A percentile compares a stretch with the other conserved stretches of the same genome.
Evolutionary conservation across 768 basidiomycete species (phyloP).

Genomic region (Lentinula boryana): DNA sequence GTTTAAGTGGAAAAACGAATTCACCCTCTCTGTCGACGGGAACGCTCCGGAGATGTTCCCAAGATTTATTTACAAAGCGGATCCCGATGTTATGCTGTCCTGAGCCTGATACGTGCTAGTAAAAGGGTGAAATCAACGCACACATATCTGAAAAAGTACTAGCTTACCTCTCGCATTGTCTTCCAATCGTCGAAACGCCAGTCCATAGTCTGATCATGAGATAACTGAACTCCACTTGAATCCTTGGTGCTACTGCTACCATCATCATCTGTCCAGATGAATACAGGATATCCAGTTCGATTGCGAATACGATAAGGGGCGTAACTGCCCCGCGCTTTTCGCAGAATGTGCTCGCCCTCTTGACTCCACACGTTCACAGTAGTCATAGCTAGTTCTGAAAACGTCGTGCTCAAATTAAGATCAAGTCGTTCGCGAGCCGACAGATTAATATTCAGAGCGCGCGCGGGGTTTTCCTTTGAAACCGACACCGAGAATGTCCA

Average conservation of each 20-base stretch:
- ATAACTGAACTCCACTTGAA: constrained; percentile 50
- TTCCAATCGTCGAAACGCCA: constrained; percentile 99
- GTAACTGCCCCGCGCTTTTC: constrained; percentile 79
- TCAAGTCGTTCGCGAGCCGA: constrained; percentile 81
- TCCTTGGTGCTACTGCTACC: constrained; percentile 41
- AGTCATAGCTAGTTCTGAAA: constrained; percentile 78
- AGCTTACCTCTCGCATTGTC: constrained; percentile 77
- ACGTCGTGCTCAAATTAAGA: constrained; percentile 85
- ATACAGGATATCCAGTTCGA: constrained; percentile 79
- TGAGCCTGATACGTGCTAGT: constrained; percentile 51
- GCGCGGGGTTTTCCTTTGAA: constrained; percentile 40
- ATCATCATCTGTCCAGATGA: constrained; percentile 81
- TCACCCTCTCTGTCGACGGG: constrained; percentile 95
- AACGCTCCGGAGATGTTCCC: constrained; percentile 85
- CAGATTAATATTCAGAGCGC: constrained; percentile 53
- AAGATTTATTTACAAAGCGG: constrained; percentile 77
- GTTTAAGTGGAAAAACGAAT: constrained; percentile 80
- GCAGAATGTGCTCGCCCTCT: constrained; percentile 65
- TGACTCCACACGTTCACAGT: constrained; percentile 68
- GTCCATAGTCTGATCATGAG: constrained; percentile 72
- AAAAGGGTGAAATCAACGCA: constrained; percentile 1
- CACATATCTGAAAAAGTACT: neutral
- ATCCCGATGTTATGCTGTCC: constrained; percentile 83
- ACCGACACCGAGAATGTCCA: constrained; percentile 82
- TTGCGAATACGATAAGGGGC: constrained; percentile 94